Base-by-base conservation (phyloP, 495 filamentous ascomycete species). In the Pseudevernia furfuracea region DNA sequence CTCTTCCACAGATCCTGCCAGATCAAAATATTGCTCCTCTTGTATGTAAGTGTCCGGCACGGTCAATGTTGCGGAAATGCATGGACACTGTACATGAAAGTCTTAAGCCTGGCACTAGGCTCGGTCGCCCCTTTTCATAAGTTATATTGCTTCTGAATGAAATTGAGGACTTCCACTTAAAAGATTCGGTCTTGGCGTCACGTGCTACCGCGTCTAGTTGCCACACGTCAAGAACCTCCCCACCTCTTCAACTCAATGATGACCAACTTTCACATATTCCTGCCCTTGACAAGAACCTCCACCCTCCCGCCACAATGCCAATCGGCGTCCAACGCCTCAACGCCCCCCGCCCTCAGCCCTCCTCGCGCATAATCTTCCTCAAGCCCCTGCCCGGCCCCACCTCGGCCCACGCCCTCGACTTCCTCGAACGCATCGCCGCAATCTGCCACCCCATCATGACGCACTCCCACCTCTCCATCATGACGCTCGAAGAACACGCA, bases 391-490 rank as follows among this genome's bases (percentile, higher is more conserved):
- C 84, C 23, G 86, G 85, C 0, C 76, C 80, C 0, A 80, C 83
- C 61, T 77, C 84, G 59, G 71, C 72, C 0, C 80, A 80, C 55
- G 85, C 90, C 19, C 80, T 86, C 69, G 84, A 88, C 69, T 91
- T 88, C 68, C 76, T 93, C 9, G 85, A 88, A 68, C 81, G 87
- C 30, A 88, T 93, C 60, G 89, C 89, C 14, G 89, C 89, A 25
- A 87, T 91, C 75, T 88, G 86, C 70, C 75, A 84, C 60, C 88
- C 88, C 2, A 80, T 93, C 65, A 92, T 91, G 89, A 84, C 80
- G 69, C 74, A 80, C 30, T 75, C 91, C 68, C 79, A 84, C 68
- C 76, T 93, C 58, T 79, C 80, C 23, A 83, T 92, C 62, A 87
- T 82, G 75, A 81, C 89, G 1, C 80, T 93, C 12, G 90, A 92